Base-by-base conservation (phyloP, 2,329 filamentous ascomycete species). In the Canariomyces notabilis region DNA sequence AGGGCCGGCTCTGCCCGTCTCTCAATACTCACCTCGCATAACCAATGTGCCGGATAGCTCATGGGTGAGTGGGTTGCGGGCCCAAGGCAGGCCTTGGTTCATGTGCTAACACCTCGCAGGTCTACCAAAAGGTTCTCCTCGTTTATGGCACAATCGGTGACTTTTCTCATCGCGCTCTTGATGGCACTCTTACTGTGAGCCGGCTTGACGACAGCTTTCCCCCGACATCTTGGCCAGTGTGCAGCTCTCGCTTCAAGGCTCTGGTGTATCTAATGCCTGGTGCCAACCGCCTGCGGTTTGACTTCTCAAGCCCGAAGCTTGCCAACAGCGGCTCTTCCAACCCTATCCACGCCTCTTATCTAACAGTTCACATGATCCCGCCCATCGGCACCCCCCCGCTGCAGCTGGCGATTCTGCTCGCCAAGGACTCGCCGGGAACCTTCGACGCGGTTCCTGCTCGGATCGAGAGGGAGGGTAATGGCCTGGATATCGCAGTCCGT, bases 211-310 rank as follows among this genome's bases (percentile, higher is more conserved):
- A 95, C 64, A 81, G 72, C 51, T 95, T 96, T 63, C 90, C 91
- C 6, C 72, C 87, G 0, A 86, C 82, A 11, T 77, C 75, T 56
- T 97, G 91, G 90, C 91, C 90, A 1, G 91, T 96, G 9, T 84
- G 76, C 62, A 84, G 89, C 53, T 94, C 87, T 3, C 83, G 90
- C 64, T 97, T 96, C 75, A 97, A 97, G 69, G 85, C 85, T 5
- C 73, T 97, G 22, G 77, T 96, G 8, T 89, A 95, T 65, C 78
- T 98, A n/a, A 81, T 86, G 53, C 90, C 93, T 4, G 93, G 93
- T 1, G 87, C 88, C 44, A 98, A 98, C 66, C 83, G 80, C 56
- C 68, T 97, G 22, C 85, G 88, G 19, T 84, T 97, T 56, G 91
- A 96, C 62, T 97, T 95, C 62, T 77, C 77, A 37, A 93, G 86